Percentiles rank a stretch among this genome's conserved stretches.
These are phyloP conservation scores for Candida patagonica DNA, from an alignment of 805 yeast species.

Conservation along the genomic window DNA sequence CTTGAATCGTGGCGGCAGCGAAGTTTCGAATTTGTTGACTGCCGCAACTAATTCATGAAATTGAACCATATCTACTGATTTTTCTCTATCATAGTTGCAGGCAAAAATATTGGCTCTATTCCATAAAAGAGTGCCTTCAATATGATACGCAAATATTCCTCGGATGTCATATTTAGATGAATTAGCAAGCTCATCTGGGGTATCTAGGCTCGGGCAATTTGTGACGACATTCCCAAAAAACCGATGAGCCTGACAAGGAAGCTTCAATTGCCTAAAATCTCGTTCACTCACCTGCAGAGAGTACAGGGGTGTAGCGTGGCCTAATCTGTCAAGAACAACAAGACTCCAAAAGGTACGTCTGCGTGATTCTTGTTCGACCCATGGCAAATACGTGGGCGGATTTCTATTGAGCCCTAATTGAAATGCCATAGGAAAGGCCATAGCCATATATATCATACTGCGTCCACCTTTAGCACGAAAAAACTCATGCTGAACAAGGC, in stretches of 20 bases:
- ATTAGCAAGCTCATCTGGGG: slow-evolving; percentile 1
- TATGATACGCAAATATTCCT: slow-evolving; percentile 17
- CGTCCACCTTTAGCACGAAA: slow-evolving; percentile 26
- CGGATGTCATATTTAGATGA: slow-evolving; percentile 2
- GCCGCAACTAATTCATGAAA: slow-evolving; percentile 18
- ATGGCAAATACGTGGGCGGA: slow-evolving; percentile 13
- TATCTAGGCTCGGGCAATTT: not conserved
- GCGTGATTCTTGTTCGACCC: slow-evolving; percentile 27
- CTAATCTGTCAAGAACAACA: slow-evolving; percentile 26
- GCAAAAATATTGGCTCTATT: slow-evolving; percentile 13
- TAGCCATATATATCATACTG: slow-evolving; percentile 28
- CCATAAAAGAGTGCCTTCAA: slow-evolving; percentile 17
- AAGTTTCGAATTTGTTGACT: slow-evolving; percentile 11
- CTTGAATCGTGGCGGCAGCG: slow-evolving; percentile 20
- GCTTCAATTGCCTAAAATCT: slow-evolving; percentile 16
- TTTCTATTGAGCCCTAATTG: slow-evolving; percentile 24
- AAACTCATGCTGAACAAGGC: slow-evolving; percentile 29
- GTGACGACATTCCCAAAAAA: slow-evolving; percentile 3
- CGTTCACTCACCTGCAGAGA: slow-evolving; percentile 22
- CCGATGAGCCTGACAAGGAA: slow-evolving; percentile 20
- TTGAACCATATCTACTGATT: not conserved
- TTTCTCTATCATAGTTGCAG: slow-evolving; percentile 11
- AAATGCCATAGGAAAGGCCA: slow-evolving; percentile 29
- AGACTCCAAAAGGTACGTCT: slow-evolving; percentile 30
- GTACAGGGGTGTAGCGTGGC: slow-evolving; percentile 27